Evolutionary conservation across 2,329 filamentous ascomycete genomes (phyloP).

Genomic region (Periconia sp.): DNA sequence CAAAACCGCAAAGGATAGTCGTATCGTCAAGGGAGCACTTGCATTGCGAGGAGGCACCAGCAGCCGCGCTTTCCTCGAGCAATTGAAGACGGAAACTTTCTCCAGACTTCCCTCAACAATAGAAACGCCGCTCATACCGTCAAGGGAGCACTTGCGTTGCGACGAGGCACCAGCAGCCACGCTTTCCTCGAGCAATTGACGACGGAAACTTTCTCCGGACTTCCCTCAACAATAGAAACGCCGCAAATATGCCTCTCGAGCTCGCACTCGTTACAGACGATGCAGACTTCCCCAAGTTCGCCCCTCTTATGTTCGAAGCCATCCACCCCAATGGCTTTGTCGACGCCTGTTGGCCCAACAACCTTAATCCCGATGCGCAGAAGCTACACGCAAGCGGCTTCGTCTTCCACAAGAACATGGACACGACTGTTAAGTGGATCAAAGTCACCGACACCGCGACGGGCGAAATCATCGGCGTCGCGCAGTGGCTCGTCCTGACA

Average conservation of each 20-base stretch:
- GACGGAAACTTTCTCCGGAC: no score
- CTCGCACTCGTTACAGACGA: slow-evolving; percentile 2
- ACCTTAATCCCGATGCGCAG: slow-evolving; percentile 3
- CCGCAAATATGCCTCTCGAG: slow-evolving; percentile 2
- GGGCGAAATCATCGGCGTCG: slow-evolving; percentile 9
- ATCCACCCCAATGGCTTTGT: slow-evolving; percentile 5
- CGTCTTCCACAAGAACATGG: slow-evolving; percentile 1
- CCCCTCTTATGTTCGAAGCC: not conserved
- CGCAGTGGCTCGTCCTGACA: slow-evolving; percentile 7
- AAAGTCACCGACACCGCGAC: slow-evolving; percentile 12
- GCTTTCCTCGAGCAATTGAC: no score
- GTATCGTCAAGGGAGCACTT: no score
- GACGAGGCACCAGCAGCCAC: no score
- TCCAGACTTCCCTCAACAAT: no score
- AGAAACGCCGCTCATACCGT: no score
- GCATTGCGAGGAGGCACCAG: no score
- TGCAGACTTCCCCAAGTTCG: slow-evolving; percentile 2
- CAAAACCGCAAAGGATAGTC: no score
- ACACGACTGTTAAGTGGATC: slow-evolving; percentile 6
- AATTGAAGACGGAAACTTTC: no score
- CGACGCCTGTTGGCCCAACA: slow-evolving; percentile 6
- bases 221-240: no score
- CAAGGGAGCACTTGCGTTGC: no score
- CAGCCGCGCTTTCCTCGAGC: no score
- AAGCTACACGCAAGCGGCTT: slow-evolving; percentile 1